These are phyloP conservation scores for Beauveria scarabaeidicola DNA, from an alignment of 2,329 filamentous ascomycete species.

Conservation along the genomic window DNA sequence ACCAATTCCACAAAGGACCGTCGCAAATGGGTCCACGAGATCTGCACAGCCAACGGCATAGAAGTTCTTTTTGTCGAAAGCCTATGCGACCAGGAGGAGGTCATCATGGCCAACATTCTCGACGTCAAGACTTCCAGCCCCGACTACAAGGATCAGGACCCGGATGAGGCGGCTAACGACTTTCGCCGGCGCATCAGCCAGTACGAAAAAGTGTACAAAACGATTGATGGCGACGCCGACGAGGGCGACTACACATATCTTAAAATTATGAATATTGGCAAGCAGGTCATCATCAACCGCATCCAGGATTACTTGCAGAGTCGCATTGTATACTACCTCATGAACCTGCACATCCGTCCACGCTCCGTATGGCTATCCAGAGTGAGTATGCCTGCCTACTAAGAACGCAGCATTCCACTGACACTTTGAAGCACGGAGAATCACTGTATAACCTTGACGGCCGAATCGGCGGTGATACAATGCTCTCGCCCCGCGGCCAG, in stretches of 20 bases:
- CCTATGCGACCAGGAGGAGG: constrained; percentile 88
- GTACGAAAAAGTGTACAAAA: constrained; percentile 95
- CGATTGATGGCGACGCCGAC: constrained; percentile 70
- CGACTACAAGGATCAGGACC: constrained; percentile 90
- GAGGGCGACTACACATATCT: constrained; percentile 87
- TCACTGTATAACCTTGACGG: constrained; percentile 86
- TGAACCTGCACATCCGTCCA: constrained; percentile 96
- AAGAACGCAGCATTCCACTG: neutral
- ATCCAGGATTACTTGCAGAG: constrained; percentile 96
- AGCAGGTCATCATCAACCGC: constrained; percentile 94
- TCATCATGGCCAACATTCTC: constrained; percentile 97
- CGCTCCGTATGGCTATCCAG: constrained; percentile 94
- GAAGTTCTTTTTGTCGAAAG: constrained; percentile 95
- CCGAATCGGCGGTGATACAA: constrained; percentile 85
- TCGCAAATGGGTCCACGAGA: constrained; percentile 82
- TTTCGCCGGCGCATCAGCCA: constrained; percentile 92
- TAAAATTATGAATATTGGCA: constrained; percentile 94
- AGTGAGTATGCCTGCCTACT: constrained; percentile 40
- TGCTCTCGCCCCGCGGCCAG: constrained; percentile 77
- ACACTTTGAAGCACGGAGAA: constrained; percentile 66
- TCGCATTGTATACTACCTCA: constrained; percentile 93
- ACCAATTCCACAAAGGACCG: constrained; percentile 92
- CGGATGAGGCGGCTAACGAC: constrained; percentile 80
- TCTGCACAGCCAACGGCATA: constrained; percentile 65
- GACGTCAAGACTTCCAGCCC: constrained; percentile 96